phyloP scores from a whole-genome alignment of 176 grass and related monocot genomes.

The Ensete glaucum region DNA sequence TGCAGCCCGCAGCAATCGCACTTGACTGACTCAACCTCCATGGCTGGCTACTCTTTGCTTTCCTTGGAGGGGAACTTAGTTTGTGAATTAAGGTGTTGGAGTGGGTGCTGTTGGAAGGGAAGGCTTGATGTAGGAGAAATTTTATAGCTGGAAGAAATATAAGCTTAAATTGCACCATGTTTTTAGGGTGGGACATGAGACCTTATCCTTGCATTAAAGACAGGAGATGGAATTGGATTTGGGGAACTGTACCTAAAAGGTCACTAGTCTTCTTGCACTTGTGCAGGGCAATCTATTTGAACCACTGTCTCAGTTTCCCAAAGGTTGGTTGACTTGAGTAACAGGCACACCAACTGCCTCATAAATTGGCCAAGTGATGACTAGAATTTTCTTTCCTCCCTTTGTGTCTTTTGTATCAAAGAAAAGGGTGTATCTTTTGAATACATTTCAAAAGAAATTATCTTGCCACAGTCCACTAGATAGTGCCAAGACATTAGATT shows the following conservation, averaged over 20 bases:
- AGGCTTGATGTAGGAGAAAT: not conserved
- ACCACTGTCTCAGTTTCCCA: too few species aligned
- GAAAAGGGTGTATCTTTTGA: not conserved
- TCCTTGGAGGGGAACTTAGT: not conserved
- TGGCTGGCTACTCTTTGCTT: slow-evolving; percentile 18
- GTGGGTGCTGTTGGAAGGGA: not conserved
- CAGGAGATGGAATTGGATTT: slow-evolving; percentile 1
- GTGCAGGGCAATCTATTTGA: not conserved
- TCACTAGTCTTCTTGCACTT: not conserved
- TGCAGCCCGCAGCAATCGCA: slow-evolving; percentile 80
- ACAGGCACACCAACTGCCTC: not conserved
- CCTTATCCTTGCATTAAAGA: not conserved
- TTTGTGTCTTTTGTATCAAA: not conserved
- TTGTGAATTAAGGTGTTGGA: too few species aligned
- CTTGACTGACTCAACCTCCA: slow-evolving; percentile 83
- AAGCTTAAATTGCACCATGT: too few species aligned
- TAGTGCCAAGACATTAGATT: too few species aligned
- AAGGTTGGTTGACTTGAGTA: not conserved
- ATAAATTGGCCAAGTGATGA: not conserved
- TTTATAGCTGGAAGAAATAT: too few species aligned
- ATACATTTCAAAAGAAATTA: not conserved
- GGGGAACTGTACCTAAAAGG: not conserved
- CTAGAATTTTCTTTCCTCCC: not conserved
- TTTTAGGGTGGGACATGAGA: not conserved
- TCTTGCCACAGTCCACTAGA: not conserved